These are phyloP conservation scores for Geoglossum glabrum DNA, from an alignment of 495 filamentous ascomycete species.

Conservation along the genomic window DNA sequence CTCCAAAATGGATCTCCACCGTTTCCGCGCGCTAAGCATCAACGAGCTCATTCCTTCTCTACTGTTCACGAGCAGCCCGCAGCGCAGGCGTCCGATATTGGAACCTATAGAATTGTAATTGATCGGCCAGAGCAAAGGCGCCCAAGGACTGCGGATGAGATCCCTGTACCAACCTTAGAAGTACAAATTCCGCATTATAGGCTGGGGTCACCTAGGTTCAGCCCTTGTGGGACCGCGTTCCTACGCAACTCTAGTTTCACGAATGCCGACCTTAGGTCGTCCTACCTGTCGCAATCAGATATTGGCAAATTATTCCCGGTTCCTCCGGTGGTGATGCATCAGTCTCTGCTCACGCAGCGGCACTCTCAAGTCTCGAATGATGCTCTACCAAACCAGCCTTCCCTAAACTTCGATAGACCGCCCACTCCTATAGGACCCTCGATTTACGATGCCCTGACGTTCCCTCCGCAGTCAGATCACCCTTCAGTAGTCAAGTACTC, in stretches of 20 bases:
- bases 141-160: constrained; percentile 47
- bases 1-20: not conserved
- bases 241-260: constrained; percentile 56
- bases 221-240: constrained; percentile 52
- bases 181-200: constrained; percentile 74
- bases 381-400: constrained; percentile 10
- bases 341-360: constrained; percentile 17
- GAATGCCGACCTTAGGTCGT: constrained; percentile 20
- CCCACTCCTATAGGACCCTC: not conserved
- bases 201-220: constrained; percentile 68
- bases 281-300: constrained; percentile 29
- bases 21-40: constrained; percentile 17
- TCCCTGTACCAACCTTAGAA: constrained; percentile 39
- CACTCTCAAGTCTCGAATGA: constrained; percentile 19
- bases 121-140: constrained; percentile 44
- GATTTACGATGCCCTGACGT: constrained; percentile 6
- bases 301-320: constrained; percentile 23
- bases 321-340: constrained; percentile 17
- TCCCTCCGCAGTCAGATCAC: constrained; percentile 26
- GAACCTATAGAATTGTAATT: constrained; percentile 68
- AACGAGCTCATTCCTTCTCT: constrained; percentile 43
- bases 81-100: constrained; percentile 31
- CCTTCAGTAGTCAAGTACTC: constrained; percentile 73
- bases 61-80: constrained; percentile 30
- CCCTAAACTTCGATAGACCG: not conserved